These are phyloP conservation scores for Thelonectria olida DNA, from an alignment of 2,329 filamentous ascomycete genomes.

Conservation along the genomic window DNA sequence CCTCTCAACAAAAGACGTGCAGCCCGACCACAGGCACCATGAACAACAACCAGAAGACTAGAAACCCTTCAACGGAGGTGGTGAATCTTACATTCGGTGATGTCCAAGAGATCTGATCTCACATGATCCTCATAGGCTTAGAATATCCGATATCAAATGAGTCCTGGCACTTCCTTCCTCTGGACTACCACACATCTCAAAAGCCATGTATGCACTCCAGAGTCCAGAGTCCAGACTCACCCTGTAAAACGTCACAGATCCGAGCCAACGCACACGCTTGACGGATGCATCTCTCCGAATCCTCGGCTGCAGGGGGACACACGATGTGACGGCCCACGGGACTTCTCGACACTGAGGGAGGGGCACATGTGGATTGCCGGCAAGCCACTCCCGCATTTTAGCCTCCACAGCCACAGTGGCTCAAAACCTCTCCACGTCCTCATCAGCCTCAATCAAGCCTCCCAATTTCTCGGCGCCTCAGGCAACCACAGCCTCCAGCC, in stretches of 20 bases:
- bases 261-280: not conserved
- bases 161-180: too few species aligned
- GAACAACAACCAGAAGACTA: slow-evolving; percentile 11
- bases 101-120: not conserved
- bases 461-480: slow-evolving; percentile 37
- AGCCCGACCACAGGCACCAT: slow-evolving; percentile 22
- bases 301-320: slow-evolving; percentile 17
- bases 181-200: not conserved
- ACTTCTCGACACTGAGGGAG: slow-evolving; percentile 1
- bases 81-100: not conserved
- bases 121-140: not conserved
- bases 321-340: slow-evolving; percentile 11
- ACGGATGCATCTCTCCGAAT: slow-evolving; percentile 19
- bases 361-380: slow-evolving; percentile 16
- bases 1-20: slow-evolving; percentile 27
- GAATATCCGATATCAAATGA: not conserved
- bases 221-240: not conserved
- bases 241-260: slow-evolving; percentile 11
- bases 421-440: not conserved
- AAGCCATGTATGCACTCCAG: not conserved
- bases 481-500: slow-evolving; percentile 41
- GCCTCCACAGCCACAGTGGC: slow-evolving; percentile 14
- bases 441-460: slow-evolving; percentile 7
- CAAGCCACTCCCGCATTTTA: slow-evolving; percentile 38
- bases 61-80: not conserved